Evolutionary conservation across 2,329 filamentous ascomycete species (phyloP).

Genomic region (Calonectria multiphialidica): DNA sequence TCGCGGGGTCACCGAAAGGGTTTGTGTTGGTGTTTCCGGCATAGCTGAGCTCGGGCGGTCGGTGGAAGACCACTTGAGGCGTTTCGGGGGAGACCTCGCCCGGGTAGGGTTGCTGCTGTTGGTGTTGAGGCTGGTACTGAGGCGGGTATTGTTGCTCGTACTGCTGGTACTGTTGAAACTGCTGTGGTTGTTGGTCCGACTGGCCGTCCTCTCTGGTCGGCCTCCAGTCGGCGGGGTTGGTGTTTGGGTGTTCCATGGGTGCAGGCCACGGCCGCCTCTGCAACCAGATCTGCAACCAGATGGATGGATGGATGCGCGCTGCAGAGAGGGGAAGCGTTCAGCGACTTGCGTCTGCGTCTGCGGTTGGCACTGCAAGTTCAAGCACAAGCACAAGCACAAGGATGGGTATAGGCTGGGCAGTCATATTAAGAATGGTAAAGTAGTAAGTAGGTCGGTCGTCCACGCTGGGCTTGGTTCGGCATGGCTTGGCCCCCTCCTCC

Average conservation of each 20-base stretch:
- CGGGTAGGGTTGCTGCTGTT: not conserved
- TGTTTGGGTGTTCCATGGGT: not conserved
- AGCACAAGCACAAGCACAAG: not conserved
- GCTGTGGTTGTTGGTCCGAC: not conserved
- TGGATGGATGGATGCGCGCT: not conserved
- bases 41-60: not conserved
- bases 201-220: conserved; percentile 11
- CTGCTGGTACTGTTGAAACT: not conserved
- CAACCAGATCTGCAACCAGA: too few species aligned
- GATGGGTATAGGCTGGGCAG: not conserved
- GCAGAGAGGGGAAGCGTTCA: not conserved
- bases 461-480: not conserved
- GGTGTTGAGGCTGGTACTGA: not conserved
- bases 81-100: conserved; percentile 17
- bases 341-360: not conserved
- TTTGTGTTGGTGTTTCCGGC: not conserved
- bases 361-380: not conserved
- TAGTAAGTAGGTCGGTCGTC: too few species aligned
- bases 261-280: not conserved
- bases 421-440: conserved; percentile 4
- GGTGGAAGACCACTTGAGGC: conserved; percentile 12
- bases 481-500: not conserved
- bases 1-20: not conserved
- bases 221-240: conserved; percentile 17
- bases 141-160: not conserved